Base-by-base conservation (phyloP, 2,329 filamentous ascomycete genomes). In the Sarocladium kiliense region DNA sequence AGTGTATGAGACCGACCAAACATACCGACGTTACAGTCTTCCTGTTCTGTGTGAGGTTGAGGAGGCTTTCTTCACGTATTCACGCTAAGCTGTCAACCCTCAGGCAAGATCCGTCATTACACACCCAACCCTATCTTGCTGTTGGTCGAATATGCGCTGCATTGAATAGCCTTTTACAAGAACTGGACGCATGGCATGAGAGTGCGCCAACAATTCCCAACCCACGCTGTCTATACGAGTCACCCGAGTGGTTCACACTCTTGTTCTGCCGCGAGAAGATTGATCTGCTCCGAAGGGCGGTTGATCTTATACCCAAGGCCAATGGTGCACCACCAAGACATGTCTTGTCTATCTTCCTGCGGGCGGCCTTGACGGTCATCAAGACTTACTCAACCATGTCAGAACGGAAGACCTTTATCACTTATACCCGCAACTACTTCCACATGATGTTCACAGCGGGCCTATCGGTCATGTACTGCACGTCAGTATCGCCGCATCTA, bases 361-460 rank as follows among this genome's bases (percentile, higher is more conserved):
- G 64, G 3, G 71, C 65, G 9, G 72, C 74, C 0, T 63, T 64
- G 0, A 62, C 65, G n/a, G 66, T 71, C 0, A 75, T 77, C 3
- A 57, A 67, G 2, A 57, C 68, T 0, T 78, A 77, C 57, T 66
- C 67, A 3, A 58, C 59, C 3, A 59, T 77, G 16, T 45, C 41
- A 7, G 71, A 66, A 34, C 60, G 68, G 3, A 62, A 63, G 2
- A 63, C 63, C 2, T 63, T 66, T 12, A 72, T 76, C 34, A 75
- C 71, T 0, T 74, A 71, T 54, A 77, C 75, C 0, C 63, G 74
- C n/a, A 75, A 71, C 45, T 78, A 78, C 57, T 77, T 78, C 25
- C 75, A 78, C 53, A 70, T 73, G 47, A 69, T 77, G 2, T 77
- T 77, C 47, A 74, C 74, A 0, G 73, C 74, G 2, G 75, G 74